Conservation (phyloP, 2,329 filamentous ascomycete genomes). For the Ophiosphaerella narmari region DNA sequence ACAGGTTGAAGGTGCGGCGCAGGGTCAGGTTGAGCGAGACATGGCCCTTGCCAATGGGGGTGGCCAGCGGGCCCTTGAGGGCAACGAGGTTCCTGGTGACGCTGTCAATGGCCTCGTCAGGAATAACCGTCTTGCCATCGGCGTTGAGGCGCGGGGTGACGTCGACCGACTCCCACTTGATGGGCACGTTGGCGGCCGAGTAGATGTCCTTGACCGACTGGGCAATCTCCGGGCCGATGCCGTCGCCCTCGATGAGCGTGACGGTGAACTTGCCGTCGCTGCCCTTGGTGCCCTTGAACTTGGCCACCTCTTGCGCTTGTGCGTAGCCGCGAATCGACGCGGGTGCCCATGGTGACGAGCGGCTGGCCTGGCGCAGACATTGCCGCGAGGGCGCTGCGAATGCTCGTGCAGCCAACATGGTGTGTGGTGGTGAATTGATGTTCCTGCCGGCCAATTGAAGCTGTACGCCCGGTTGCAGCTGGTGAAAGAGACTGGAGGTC, state of each 20-base stretch:
- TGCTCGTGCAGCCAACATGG: slow-evolving; percentile 82
- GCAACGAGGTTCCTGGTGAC: slow-evolving; percentile 96
- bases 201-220: slow-evolving; percentile 99
- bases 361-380: slow-evolving; percentile 70
- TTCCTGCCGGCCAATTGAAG: slow-evolving; percentile 39
- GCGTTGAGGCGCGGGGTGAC: slow-evolving; percentile 92
- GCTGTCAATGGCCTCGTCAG: slow-evolving; percentile 88
- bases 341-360: slow-evolving; percentile 53
- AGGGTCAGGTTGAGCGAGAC: slow-evolving; percentile 98
- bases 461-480: slow-evolving; percentile 39
- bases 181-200: slow-evolving; percentile 88
- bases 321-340: slow-evolving; percentile 59
- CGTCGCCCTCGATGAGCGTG: slow-evolving; percentile 97
- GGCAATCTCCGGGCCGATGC: slow-evolving; percentile 97
- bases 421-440: slow-evolving; percentile 47
- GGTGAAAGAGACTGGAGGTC: slow-evolving; percentile 21
- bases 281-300: slow-evolving; percentile 91
- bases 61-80: slow-evolving; percentile 97
- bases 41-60: slow-evolving; percentile 97
- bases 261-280: slow-evolving; percentile 93
- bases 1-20: slow-evolving; percentile 98
- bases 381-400: slow-evolving; percentile 78
- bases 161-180: slow-evolving; percentile 97
- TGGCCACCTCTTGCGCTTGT: slow-evolving; percentile 70
- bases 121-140: slow-evolving; percentile 94